Conservation (phyloP, 345 rosid species). For the Carallia pectinifolia region DNA sequence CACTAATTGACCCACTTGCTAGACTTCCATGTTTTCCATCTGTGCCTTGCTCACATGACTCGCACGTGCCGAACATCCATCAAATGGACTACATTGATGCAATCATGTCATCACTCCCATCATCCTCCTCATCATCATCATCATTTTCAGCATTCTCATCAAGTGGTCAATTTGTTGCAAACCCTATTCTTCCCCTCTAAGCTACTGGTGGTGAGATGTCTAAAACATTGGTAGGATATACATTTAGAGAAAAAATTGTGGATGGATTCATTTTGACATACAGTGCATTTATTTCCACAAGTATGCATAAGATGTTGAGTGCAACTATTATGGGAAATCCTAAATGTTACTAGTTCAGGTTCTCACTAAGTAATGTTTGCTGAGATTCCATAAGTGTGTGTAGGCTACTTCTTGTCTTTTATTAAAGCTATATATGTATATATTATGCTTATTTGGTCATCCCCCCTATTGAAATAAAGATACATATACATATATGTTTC, state of each 20-base stretch:
- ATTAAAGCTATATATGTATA: conserved; percentile 6
- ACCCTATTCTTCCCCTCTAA: conserved; percentile 52
- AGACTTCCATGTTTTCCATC: conserved; percentile 34
- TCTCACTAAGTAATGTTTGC: conserved; percentile 26
- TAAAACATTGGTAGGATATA: conserved; percentile 25
- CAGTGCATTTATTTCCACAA: conserved; percentile 31
- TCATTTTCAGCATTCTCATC: conserved; percentile 37
- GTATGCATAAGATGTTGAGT: conserved; percentile 30
- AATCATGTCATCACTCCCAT: conserved; percentile 42
- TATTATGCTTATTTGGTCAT: background rate
- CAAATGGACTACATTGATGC: conserved; percentile 59
- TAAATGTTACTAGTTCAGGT: conserved; percentile 50
- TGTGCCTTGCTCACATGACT: conserved; percentile 23
- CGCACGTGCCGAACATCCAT: conserved; percentile 26
- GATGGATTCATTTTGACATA: conserved; percentile 15
- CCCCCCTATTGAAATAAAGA: background rate
- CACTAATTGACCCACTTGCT: conserved; percentile 24
- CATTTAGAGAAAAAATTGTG: conserved; percentile 9
- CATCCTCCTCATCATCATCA: conserved; percentile 38
- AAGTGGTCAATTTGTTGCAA: conserved; percentile 43
- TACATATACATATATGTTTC: too few relatives aligned
- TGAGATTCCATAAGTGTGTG: conserved; percentile 26
- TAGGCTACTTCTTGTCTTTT: conserved; percentile 17
- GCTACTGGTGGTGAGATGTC: conserved; percentile 63
- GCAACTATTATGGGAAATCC: conserved; percentile 37